Base-by-base conservation (phyloP, 176 grass and related monocot species). In the Melocanna baccifera region DNA sequence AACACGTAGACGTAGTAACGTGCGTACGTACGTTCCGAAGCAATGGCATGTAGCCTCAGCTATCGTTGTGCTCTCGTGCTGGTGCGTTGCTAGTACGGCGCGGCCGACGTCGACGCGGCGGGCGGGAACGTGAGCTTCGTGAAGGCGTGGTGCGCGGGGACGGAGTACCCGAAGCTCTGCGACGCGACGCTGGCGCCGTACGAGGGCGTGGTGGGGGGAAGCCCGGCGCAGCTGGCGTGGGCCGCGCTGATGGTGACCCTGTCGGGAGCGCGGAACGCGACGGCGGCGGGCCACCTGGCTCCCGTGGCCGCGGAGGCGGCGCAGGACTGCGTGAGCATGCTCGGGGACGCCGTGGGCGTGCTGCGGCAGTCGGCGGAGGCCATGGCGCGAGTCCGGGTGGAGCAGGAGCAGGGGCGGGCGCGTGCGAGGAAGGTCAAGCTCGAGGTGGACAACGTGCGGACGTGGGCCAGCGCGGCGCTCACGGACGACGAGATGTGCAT, bases 381-480 rank as follows among this genome's bases (percentile, higher is more conserved):
- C 50, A 97, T 97, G 94, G 69, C 20, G 23, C 57, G 50, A 25
- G 42, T 90, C 47, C 67, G 37, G 1, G n/a, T 16, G 47, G 55
- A 34, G 8, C 23, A 52, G 29, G 46, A 18, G 26, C 41, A 16
- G 43, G 13, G 30, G 29, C 12, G 18, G 20, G 53, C 19, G 66
- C 45, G 3, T 36, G 22, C 29, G 28, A 20, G 83, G 73, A 12
- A 18, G 55, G 39, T 65, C 4, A 76, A 75, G 65, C 90, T 92
- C 76, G 62, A 88, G 77, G 79, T 97, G 64, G 73, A 85, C 75
- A 91, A 48, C 86, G 86, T 92, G 73, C 85, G 88, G 83, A 92
- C 94, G 30, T 97, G 94, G 94, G 90, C 92, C 36, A 97, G 94
- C 87, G 92, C 94, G 4, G 94, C 94, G 57, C 79, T 97, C 57